These are phyloP conservation scores for Theobroma cacao DNA, from an alignment of 345 rosid species.

Conservation along the genomic window DNA sequence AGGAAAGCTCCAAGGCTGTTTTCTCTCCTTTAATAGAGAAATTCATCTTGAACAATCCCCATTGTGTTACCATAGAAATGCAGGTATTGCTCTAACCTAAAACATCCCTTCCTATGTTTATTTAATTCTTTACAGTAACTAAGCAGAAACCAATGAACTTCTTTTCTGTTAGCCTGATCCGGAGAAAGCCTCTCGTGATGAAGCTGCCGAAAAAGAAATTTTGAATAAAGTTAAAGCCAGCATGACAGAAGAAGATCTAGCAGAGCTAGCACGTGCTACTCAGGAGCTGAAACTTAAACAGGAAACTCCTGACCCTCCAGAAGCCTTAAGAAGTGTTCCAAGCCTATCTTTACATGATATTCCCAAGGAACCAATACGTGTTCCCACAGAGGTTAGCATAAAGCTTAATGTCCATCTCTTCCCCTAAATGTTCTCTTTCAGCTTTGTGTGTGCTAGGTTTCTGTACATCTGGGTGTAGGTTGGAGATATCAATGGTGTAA, in stretches of 20 bases:
- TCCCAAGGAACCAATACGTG: constrained; percentile 75
- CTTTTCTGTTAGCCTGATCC: constrained; percentile 79
- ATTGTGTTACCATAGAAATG: constrained; percentile 91
- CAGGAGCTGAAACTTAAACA: constrained; percentile 81
- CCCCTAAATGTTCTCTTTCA: constrained; percentile 1
- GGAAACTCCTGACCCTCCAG: constrained; percentile 96
- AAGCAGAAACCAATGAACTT: constrained; percentile 17
- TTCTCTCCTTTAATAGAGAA: constrained; percentile 91
- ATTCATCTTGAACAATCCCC: constrained; percentile 75
- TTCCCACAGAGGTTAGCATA: constrained; percentile 70
- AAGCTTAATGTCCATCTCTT: constrained; percentile 11
- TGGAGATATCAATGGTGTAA: constrained; percentile 82
- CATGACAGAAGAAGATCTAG: constrained; percentile 93
- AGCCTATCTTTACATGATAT: constrained; percentile 73
- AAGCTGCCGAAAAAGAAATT: constrained; percentile 72
- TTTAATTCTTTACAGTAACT: constrained; percentile 8
- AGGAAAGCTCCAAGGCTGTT: constrained; percentile 91
- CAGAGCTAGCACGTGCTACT: constrained; percentile 85
- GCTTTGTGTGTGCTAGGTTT: background rate
- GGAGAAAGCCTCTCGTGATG: constrained; percentile 80
- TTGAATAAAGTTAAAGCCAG: constrained; percentile 67
- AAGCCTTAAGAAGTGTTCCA: constrained; percentile 83
- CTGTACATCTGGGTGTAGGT: constrained; percentile 38
- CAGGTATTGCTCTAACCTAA: constrained; percentile 47
- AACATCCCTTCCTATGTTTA: constrained; percentile 7